Evolutionary conservation across 176 grass and related monocot genomes (phyloP).

Genomic region (Cenchrus americanus): DNA sequence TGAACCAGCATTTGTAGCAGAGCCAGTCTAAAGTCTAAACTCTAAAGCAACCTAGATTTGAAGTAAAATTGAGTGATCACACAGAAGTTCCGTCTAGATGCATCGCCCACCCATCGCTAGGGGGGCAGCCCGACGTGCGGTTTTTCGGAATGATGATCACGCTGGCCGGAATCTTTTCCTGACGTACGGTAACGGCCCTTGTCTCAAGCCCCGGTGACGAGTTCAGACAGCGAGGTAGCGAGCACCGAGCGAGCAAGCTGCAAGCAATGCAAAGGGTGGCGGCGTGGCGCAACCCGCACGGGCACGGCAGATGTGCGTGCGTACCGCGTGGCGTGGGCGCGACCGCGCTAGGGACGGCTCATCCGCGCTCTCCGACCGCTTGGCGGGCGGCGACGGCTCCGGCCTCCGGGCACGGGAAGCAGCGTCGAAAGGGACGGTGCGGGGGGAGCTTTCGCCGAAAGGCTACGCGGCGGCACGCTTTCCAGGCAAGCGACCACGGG

Average conservation of each 20-base stretch:
- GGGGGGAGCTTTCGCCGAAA: constrained; percentile 47
- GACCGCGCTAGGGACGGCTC: background rate
- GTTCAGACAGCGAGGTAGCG: background rate
- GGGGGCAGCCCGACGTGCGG: background rate
- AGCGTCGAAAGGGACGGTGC: constrained; percentile 16
- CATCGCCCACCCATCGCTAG: background rate
- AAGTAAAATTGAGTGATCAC: background rate
- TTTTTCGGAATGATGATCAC: background rate
- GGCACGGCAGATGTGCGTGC: background rate
- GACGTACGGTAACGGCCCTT: background rate
- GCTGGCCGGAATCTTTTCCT: background rate
- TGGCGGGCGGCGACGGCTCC: background rate
- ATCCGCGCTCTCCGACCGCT: background rate
- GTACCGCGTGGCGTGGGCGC: background rate
- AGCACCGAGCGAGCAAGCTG: no score
- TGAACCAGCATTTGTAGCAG: background rate
- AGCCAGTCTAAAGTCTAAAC: no score
- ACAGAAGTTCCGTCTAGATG: background rate
- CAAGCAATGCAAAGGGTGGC: background rate
- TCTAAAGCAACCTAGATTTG: background rate
- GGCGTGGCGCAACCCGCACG: background rate
- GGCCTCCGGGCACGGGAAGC: background rate
- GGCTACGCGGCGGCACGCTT: constrained; percentile 9
- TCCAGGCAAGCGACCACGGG: background rate
- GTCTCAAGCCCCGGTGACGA: background rate